phyloP scores from a whole-genome alignment of 176 grass and related monocot genomes.

The Avena atlantica region DNA sequence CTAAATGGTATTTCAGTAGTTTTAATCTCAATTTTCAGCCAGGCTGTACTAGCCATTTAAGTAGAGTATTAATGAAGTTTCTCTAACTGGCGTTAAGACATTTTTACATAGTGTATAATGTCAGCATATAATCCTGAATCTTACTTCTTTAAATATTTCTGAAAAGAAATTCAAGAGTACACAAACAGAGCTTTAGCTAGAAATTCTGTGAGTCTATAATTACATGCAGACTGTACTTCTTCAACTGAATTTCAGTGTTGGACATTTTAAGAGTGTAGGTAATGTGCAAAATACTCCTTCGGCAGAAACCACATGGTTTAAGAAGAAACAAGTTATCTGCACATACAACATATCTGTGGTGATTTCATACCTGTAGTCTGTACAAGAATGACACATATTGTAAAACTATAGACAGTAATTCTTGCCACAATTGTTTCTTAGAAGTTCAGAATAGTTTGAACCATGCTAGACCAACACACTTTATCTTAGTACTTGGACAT shows the following conservation, averaged over 20 bases:
- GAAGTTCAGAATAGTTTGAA: not conserved
- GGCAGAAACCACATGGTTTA: not conserved
- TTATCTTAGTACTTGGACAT: constrained; percentile 14
- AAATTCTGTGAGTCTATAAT: not conserved
- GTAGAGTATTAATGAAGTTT: not conserved
- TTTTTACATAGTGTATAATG: not conserved
- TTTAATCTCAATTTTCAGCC: not conserved
- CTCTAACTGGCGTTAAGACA: not conserved
- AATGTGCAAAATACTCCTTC: not conserved
- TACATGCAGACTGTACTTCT: not conserved
- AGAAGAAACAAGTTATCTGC: not conserved
- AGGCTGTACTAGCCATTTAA: not conserved
- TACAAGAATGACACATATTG: not conserved
- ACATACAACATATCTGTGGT: not conserved
- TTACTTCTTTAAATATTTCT: not conserved
- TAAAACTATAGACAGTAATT: not conserved
- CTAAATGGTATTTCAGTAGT: not conserved
- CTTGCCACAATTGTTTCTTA: not conserved
- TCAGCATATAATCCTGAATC: constrained; percentile 1
- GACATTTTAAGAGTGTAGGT: not conserved
- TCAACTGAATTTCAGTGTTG: not conserved
- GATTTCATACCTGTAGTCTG: constrained; percentile 1
- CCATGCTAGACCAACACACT: not conserved
- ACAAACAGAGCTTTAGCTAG: not conserved
- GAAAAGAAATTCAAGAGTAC: not conserved